A percentile compares a stretch with the other conserved stretches of the same genome.
Evolutionary conservation across 805 yeast genomes (phyloP).

Genomic region (Candida qinlingensis): DNA sequence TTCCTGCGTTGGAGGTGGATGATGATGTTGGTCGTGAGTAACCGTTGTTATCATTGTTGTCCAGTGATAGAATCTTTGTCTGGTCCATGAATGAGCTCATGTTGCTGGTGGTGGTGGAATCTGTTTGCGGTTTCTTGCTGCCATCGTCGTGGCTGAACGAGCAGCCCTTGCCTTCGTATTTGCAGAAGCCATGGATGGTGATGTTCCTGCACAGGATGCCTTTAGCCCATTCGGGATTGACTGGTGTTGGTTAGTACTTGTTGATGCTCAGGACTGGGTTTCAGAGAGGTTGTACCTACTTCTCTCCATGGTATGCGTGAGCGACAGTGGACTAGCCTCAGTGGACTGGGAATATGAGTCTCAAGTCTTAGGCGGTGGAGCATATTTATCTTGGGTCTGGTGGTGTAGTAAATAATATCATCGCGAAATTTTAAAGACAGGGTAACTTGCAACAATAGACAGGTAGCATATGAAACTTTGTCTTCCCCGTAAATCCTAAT

Average conservation of each 20-base stretch:
- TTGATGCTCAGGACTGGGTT: no score
- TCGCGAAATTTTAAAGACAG: background rate
- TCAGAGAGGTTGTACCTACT: background rate
- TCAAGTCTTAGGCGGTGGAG: background rate
- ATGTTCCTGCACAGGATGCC: constrained; percentile 80
- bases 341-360: no score
- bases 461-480: no score
- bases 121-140: constrained; percentile 3
- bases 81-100: constrained; percentile 4
- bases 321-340: no score
- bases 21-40: background rate
- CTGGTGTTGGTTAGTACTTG: constrained; percentile 2
- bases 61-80: background rate
- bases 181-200: constrained; percentile 82
- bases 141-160: constrained; percentile 64
- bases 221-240: constrained; percentile 47
- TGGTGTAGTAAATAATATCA: background rate
- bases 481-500: no score
- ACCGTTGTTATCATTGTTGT: background rate
- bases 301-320: constrained; percentile 5
- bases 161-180: constrained; percentile 83
- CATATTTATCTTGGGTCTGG: background rate
- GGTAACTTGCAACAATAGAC: background rate
- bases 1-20: background rate
- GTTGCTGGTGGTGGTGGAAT: constrained; percentile 4